Evolutionary conservation across 768 basidiomycete species (phyloP).

Genomic region (Neoboletus brunneissimus): DNA sequence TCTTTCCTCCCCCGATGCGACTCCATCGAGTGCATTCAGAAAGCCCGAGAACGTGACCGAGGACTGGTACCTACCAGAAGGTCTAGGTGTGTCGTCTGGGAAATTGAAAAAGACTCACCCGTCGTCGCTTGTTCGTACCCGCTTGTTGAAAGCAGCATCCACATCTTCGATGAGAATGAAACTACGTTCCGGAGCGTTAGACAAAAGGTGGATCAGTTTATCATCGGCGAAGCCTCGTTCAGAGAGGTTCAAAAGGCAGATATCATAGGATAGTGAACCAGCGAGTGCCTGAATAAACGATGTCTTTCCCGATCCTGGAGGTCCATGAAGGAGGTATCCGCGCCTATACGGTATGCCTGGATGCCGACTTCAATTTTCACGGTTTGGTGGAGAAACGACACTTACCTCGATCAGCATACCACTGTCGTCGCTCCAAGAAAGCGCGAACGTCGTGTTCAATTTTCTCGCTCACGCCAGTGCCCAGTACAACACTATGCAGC

Average conservation of each 20-base stretch:
- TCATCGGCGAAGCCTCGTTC: slow-evolving; percentile 96
- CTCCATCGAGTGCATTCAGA: slow-evolving; percentile 94
- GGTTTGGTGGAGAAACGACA: background rate
- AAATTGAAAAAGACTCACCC: slow-evolving; percentile 55
- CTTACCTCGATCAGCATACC: slow-evolving; percentile 96
- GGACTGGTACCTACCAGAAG: slow-evolving; percentile 72
- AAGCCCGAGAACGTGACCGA: slow-evolving; percentile 97
- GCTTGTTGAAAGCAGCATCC: slow-evolving; percentile 94
- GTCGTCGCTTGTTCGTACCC: slow-evolving; percentile 86
- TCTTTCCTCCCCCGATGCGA: slow-evolving; percentile 96
- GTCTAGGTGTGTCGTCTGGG: slow-evolving; percentile 11
- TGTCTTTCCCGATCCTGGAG: slow-evolving; percentile 97
- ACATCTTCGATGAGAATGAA: slow-evolving; percentile 97
- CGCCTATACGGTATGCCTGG: slow-evolving; percentile 95
- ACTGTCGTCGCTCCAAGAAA: slow-evolving; percentile 80
- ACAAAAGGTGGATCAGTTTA: slow-evolving; percentile 89
- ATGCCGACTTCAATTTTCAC: slow-evolving; percentile 6
- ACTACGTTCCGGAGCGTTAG: slow-evolving; percentile 89
- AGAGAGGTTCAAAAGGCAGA: slow-evolving; percentile 92
- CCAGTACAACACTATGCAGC: slow-evolving; percentile 84
- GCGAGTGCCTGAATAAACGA: slow-evolving; percentile 98
- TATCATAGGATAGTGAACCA: slow-evolving; percentile 89
- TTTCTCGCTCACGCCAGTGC: slow-evolving; percentile 74
- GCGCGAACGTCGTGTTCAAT: slow-evolving; percentile 79
- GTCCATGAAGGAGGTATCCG: slow-evolving; percentile 92